Evolutionary conservation across 805 yeast genomes (phyloP).

Genomic region (Kuraishia floccosa): DNA sequence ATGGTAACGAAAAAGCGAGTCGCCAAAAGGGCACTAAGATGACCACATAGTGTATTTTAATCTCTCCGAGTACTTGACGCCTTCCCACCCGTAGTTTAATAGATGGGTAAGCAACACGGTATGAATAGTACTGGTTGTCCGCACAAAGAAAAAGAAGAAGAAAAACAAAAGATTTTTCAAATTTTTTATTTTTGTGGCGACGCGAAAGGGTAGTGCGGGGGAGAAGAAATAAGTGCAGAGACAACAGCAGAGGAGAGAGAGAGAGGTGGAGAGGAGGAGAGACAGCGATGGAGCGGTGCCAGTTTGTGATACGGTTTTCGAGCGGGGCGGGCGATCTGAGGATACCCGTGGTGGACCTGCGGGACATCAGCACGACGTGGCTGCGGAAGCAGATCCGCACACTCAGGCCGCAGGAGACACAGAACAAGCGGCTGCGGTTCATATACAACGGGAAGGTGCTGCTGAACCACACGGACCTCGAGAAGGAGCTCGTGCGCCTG

Average conservation of each 20-base stretch:
- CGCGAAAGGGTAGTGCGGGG: too few species aligned
- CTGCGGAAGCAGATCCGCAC: conserved; percentile 32
- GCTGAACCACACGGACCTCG: conserved; percentile 42
- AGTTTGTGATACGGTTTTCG: conserved; percentile 32
- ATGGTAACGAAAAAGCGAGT: conserved; percentile 17
- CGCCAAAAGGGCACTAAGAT: conserved; percentile 59
- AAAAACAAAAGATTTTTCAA: conserved; percentile 3
- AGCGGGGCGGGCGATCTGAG: conserved; percentile 28
- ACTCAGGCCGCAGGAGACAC: conserved; percentile 13
- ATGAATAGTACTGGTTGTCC: conserved; percentile 57
- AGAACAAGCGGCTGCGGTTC: conserved; percentile 44
- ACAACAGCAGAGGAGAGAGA: too few species aligned
- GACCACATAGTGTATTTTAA: conserved; percentile 30
- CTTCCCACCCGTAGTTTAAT: conserved; percentile 26
- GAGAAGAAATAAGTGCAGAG: too few species aligned
- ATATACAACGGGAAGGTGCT: conserved; percentile 63
- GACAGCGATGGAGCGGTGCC: conserved; percentile 4
- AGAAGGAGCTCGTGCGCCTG: conserved; percentile 30
- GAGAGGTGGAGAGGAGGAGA: too few species aligned
- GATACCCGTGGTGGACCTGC: conserved; percentile 20
- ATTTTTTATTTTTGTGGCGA: too few species aligned
- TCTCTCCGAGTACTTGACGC: conserved; percentile 74
- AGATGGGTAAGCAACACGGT: conserved; percentile 61
- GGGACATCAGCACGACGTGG: conserved; percentile 22
- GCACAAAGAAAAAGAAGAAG: conserved; percentile 36